Evolutionary conservation across 768 basidiomycete species (phyloP).

Genomic region (Trametes coccinea): DNA sequence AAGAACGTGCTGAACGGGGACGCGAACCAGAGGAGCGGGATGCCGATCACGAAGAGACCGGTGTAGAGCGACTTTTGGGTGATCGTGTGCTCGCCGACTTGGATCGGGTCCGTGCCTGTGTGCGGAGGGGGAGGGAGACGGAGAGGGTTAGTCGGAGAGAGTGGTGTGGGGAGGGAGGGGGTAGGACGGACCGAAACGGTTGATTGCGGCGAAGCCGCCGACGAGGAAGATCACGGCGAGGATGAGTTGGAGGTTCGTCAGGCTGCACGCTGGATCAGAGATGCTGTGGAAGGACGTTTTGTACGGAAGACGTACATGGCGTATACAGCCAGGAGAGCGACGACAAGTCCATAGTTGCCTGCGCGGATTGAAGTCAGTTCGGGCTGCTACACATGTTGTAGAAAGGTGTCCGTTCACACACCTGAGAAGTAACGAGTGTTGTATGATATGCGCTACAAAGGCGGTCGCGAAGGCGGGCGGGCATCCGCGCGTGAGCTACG

Average conservation of each 20-base stretch:
- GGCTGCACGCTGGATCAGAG: constrained; percentile 39
- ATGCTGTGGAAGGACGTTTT: not conserved
- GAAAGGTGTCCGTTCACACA: constrained; percentile 24
- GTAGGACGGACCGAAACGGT: constrained; percentile 72
- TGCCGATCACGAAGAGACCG: constrained; percentile 86
- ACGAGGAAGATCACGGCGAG: constrained; percentile 85
- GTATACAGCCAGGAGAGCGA: constrained; percentile 79
- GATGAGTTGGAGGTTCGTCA: constrained; percentile 82
- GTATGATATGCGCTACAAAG: constrained; percentile 81
- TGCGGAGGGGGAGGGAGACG: not conserved
- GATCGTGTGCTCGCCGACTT: constrained; percentile 76
- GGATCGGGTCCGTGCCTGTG: constrained; percentile 80
- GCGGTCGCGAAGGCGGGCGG: not conserved
- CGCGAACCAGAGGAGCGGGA: constrained; percentile 81
- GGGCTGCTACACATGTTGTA: not conserved
- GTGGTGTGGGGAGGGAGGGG: not conserved
- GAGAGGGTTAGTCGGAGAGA: not conserved
- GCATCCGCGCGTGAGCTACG: not conserved
- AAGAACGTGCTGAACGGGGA: constrained; percentile 84
- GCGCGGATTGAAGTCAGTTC: constrained; percentile 20
- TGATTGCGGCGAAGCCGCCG: constrained; percentile 88
- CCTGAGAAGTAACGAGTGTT: constrained; percentile 91
- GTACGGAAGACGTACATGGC: constrained; percentile 59
- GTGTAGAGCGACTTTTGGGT: constrained; percentile 91
- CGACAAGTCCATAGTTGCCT: constrained; percentile 88